Percentiles rank a stretch among this genome's conserved stretches.
Conservation (phyloP, 352 stramenopile genomes). For the Phytophthora ramorum region DNA sequence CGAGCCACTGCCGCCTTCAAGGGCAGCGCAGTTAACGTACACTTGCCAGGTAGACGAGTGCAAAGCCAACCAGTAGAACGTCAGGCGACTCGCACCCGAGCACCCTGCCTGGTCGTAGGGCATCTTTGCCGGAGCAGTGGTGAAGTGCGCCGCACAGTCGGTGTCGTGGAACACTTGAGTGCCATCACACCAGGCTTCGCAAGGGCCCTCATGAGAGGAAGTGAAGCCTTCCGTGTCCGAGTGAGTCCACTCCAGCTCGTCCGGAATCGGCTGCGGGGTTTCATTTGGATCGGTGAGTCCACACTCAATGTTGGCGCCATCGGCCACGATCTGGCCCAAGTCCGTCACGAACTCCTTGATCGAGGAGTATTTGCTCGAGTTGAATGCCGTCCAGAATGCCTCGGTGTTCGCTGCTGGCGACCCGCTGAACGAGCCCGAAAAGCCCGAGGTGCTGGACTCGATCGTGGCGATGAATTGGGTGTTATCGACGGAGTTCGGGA, state of each 20-base stretch:
- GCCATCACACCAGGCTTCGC: slow-evolving; percentile 50
- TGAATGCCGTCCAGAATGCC: slow-evolving; percentile 28
- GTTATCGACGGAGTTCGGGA: slow-evolving; percentile 36
- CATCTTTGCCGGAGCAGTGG: slow-evolving; percentile 34
- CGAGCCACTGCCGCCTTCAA: slow-evolving; percentile 23
- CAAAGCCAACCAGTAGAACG: slow-evolving; percentile 44
- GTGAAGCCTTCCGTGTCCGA: slow-evolving; percentile 39
- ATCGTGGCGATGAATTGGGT: slow-evolving; percentile 55
- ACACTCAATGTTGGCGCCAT: slow-evolving; percentile 29
- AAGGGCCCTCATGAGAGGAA: slow-evolving; percentile 41
- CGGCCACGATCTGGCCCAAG: slow-evolving; percentile 17
- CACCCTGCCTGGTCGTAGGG: slow-evolving; percentile 34
- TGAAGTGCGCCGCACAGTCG: slow-evolving; percentile 39
- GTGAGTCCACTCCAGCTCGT: slow-evolving; percentile 46
- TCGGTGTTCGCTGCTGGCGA: slow-evolving; percentile 27
- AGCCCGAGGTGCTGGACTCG: slow-evolving; percentile 32
- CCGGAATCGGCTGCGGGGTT: slow-evolving; percentile 33
- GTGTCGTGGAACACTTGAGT: slow-evolving; percentile 42
- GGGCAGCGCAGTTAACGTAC: slow-evolving; percentile 37
- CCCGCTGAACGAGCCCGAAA: slow-evolving; percentile 34
- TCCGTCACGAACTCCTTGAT: slow-evolving; percentile 33
- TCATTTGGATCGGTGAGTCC: slow-evolving; percentile 36
- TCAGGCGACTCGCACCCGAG: slow-evolving; percentile 28
- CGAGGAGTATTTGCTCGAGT: slow-evolving; percentile 28
- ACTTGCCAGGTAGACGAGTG: slow-evolving; percentile 43